Evolutionary conservation across 2,329 filamentous ascomycete species (phyloP).

Genomic region (Epichloe amarillans): DNA sequence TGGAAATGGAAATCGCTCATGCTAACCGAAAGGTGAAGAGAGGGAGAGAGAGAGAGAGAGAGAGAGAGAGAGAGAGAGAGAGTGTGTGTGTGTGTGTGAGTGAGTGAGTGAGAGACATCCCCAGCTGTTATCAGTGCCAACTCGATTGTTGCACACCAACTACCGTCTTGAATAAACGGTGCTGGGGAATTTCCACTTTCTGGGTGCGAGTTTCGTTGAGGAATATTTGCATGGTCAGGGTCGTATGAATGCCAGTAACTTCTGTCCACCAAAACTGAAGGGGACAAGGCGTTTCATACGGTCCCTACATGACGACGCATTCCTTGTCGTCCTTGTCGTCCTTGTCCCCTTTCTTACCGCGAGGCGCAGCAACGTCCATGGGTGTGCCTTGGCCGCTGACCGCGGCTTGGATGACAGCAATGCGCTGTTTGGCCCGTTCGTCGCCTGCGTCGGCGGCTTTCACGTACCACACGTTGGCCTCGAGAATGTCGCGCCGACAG

Average conservation of each 20-base stretch:
- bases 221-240: not conserved
- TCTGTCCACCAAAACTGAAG: not conserved
- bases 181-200: no score
- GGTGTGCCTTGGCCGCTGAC: constrained; percentile 44
- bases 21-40: no score
- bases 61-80: no score
- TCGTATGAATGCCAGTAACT: not conserved
- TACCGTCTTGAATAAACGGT: no score
- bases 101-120: no score
- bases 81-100: no score
- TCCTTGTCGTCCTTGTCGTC: constrained; percentile 44
- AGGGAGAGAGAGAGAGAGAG: no score
- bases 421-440: constrained; percentile 72
- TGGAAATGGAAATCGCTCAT: no score
- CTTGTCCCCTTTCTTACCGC: constrained; percentile 35
- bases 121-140: no score
- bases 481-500: constrained; percentile 82
- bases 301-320: constrained; percentile 41
- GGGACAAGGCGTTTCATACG: not conserved
- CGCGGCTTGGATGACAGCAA: constrained; percentile 76
- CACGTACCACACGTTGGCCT: constrained; percentile 98
- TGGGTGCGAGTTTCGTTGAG: no score
- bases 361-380: constrained; percentile 42
- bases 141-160: no score
- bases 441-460: constrained; percentile 87